Conservation (phyloP, 345 rosid species). For the Jatropha curcas region DNA sequence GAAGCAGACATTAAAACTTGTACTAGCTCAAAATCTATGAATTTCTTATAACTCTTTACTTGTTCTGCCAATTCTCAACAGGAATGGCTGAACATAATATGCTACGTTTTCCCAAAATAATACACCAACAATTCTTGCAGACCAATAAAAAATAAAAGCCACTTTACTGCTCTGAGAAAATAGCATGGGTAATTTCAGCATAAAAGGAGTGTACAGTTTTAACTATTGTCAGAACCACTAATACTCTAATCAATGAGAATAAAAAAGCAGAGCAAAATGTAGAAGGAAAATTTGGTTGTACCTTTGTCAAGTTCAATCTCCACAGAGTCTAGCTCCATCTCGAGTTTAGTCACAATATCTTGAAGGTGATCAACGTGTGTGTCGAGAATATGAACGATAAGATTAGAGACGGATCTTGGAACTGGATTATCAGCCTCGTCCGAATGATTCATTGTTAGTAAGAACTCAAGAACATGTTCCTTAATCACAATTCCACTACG, state of each 20-base stretch:
- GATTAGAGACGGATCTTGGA: constrained; percentile 80
- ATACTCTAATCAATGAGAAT: neutral
- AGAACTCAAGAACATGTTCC: constrained; percentile 96
- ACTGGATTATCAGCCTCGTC: constrained; percentile 99
- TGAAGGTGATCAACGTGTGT: constrained; percentile 95
- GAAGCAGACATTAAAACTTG: neutral
- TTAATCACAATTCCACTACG: constrained; percentile 74
- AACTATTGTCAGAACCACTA: neutral
- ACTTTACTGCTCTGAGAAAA: neutral
- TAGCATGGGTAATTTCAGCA: neutral
- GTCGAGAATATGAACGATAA: constrained; percentile 83
- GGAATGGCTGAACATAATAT: neutral
- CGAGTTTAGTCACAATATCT: constrained; percentile 81
- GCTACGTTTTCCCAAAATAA: neutral
- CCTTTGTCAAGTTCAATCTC: constrained; percentile 96
- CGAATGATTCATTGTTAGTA: constrained; percentile 94
- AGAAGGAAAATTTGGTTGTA: constrained; percentile 19
- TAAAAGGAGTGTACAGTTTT: neutral
- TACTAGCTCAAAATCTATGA: neutral
- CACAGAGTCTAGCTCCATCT: constrained; percentile 84
- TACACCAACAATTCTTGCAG: neutral
- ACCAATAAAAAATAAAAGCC: neutral
- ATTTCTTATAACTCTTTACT: neutral
- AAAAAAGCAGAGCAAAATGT: neutral
- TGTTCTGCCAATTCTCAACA: neutral